phyloP scores from a whole-genome alignment of 2,329 filamentous ascomycete species.

The Aspergillus sp. region DNA sequence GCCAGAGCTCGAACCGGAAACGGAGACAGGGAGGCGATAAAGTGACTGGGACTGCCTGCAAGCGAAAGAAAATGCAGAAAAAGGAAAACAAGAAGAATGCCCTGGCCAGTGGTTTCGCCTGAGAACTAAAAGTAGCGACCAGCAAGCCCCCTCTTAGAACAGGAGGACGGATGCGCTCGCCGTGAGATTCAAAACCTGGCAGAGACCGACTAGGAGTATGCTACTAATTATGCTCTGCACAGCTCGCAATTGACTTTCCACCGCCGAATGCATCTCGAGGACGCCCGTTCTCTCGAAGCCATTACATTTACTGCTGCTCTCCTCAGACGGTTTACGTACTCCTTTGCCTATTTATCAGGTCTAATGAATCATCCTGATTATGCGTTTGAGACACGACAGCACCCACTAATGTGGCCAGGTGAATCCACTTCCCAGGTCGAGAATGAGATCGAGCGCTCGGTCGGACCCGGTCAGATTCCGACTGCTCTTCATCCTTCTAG shows the following conservation, averaged over 20 bases:
- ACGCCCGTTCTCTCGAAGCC: too few relatives aligned
- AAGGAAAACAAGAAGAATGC: constrained; percentile 9
- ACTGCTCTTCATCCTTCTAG: neutral
- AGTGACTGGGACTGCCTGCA: constrained; percentile 12
- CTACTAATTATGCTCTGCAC: too few relatives aligned
- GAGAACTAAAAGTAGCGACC: neutral
- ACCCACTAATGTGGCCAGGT: constrained; percentile 15
- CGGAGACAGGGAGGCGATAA: constrained; percentile 31
- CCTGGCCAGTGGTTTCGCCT: neutral
- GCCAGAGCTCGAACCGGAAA: constrained; percentile 37
- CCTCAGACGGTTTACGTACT: neutral
- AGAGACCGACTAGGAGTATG: neutral
- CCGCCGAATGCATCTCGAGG: neutral
- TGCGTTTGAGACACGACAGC: constrained; percentile 23
- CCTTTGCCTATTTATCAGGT: constrained; percentile 3
- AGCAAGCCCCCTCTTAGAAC: neutral
- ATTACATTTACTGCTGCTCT: too few relatives aligned
- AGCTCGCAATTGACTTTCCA: too few relatives aligned
- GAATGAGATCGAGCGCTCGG: constrained; percentile 16
- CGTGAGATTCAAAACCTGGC: neutral
- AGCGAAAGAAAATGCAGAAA: constrained; percentile 20
- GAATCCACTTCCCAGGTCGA: constrained; percentile 19
- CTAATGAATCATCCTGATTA: constrained; percentile 17
- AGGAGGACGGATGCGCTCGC: neutral
- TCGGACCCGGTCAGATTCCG: constrained; percentile 12